These are phyloP conservation scores for Cocos nucifera DNA, from an alignment of 176 grass and related monocot genomes.

Conservation along the genomic window DNA sequence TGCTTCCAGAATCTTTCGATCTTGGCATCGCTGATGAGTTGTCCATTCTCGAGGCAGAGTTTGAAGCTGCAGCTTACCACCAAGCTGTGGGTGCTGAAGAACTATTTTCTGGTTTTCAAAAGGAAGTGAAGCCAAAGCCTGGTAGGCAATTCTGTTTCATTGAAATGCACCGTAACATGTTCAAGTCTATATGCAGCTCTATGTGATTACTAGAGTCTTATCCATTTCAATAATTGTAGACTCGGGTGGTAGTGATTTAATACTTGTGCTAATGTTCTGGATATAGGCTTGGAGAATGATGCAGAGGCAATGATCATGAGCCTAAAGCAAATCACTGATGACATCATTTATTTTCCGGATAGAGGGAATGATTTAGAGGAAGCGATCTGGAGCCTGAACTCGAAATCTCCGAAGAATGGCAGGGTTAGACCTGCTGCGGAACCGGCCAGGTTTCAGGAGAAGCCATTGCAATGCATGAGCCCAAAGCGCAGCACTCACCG, in stretches of 20 bases:
- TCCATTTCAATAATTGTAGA: no score
- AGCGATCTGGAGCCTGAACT: constrained; percentile 20
- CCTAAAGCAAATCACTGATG: no score
- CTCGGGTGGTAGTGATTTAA: no score
- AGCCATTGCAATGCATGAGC: constrained; percentile 31
- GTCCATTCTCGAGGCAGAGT: constrained; percentile 24
- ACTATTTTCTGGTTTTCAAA: no score
- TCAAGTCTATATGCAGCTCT: no score
- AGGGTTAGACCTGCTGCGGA: constrained; percentile 6
- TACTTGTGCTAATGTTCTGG: background rate
- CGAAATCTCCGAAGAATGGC: constrained; percentile 29
- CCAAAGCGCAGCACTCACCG: constrained; percentile 20
- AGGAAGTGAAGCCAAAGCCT: background rate
- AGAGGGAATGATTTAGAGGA: no score
- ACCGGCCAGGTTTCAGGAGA: constrained; percentile 27
- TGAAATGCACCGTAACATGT: no score
- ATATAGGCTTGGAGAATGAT: constrained; percentile 9
- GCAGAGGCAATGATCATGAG: constrained; percentile 19
- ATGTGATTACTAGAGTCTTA: no score
- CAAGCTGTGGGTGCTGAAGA: background rate
- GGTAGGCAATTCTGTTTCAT: background rate
- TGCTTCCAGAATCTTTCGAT: constrained; percentile 72
- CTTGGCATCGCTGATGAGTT: constrained; percentile 44
- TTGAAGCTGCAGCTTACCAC: background rate
- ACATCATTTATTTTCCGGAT: no score